Evolutionary conservation across 352 stramenopile species (phyloP), one percentile per base, ranked within the genome.

Genomic region (Globisporangium yorkense): DNA sequence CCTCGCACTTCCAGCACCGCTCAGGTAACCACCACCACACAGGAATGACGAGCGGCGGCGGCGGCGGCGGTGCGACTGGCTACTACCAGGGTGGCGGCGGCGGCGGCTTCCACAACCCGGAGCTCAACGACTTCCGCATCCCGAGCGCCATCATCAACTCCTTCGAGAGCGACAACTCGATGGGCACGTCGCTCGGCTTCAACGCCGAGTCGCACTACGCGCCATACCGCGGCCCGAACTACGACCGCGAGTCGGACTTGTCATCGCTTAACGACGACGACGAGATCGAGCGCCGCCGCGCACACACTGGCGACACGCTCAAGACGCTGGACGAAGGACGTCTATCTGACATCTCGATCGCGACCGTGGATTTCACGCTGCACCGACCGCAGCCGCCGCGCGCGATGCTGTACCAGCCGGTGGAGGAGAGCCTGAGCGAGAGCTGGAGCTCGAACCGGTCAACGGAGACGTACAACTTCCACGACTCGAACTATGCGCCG

Each of bases 251-350:
- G 53, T 86, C 76, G 27, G 79, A 89, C 41, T 24, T 86, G 45
- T 89, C 79, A 12, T 85, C 73, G 31, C 71, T 87, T 53, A 70
- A 76, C 47, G 71, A 83, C 29, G 68, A 84, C 59, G 31, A 62
- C 61, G 40, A 64, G 61, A 40, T 75, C 70, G 21, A 74, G 54
- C 56, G 68, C 68, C 29, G 45, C 2, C 37, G 35, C 33, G 40
- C 40, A 0, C 24, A 51, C 41, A 57, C 59, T 16, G 44, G 40
- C 29, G 59, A 66, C 13, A 18, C 3, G 8, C 27, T 66, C 45
- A 39, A 43, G 53, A 60, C 59, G 47, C 47, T 66, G 46, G 53
- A 66, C 33, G 59, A 66, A 54, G 49, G 54, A 6, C 59, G 59
- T 7, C 39, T 66, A 15, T 66, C 59, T 31, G 59, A 66, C 49